Percentiles rank a stretch among this genome's conserved stretches.
These are phyloP conservation scores for Fusarium brevicatenulatum DNA, from an alignment of 2,329 filamentous ascomycete genomes.

Conservation along the genomic window DNA sequence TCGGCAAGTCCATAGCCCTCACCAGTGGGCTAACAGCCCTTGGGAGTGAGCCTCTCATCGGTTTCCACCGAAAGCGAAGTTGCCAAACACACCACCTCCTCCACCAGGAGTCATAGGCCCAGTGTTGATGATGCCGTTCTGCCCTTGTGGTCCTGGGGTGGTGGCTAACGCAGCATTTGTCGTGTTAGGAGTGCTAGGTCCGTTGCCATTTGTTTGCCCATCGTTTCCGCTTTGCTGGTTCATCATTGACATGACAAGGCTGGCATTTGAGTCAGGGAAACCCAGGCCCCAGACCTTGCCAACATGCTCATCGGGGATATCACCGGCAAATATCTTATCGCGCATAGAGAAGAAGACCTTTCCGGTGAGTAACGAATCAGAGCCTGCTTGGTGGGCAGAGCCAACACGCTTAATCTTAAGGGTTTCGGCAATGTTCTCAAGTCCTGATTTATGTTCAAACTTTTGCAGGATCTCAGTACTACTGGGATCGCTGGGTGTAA, in stretches of 20 bases:
- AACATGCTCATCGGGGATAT: conserved; percentile 82
- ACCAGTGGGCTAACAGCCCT: neutral
- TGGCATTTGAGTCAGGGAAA: conserved; percentile 72
- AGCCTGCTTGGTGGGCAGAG: conserved; percentile 89
- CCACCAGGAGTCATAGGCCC: conserved; percentile 83
- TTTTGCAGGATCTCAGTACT: conserved; percentile 81
- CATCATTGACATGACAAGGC: conserved; percentile 52
- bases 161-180: conserved; percentile 60
- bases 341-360: conserved; percentile 95
- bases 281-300: conserved; percentile 96
- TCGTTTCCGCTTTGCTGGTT: conserved; percentile 49
- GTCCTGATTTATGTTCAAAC: conserved; percentile 88
- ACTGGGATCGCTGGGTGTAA: conserved; percentile 70
- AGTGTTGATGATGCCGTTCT: conserved; percentile 65
- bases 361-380: conserved; percentile 91
- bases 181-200: conserved; percentile 76
- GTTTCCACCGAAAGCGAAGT: conserved; percentile 67
- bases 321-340: conserved; percentile 85
- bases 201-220: conserved; percentile 50
- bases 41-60: conserved; percentile 42
- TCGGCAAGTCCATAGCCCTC: conserved; percentile 17
- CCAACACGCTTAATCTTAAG: conserved; percentile 91
- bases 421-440: conserved; percentile 94
- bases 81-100: conserved; percentile 78
- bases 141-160: conserved; percentile 60